These are phyloP conservation scores for Pseudozyma pruni DNA, from an alignment of 1,284 basidiomycete species.

Conservation along the genomic window DNA sequence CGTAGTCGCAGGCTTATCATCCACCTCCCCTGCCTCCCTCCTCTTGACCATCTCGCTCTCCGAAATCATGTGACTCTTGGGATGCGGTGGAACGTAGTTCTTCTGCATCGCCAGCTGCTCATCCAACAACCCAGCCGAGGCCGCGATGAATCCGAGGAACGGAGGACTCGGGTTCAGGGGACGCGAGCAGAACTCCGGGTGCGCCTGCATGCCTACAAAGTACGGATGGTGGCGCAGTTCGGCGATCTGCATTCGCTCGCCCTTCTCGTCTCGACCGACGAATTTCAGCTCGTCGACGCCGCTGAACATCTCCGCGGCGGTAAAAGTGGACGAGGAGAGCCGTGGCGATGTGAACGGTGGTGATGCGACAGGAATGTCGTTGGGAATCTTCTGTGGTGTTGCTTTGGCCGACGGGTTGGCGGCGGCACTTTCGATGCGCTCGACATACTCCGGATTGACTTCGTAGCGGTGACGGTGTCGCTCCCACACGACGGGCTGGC, in stretches of 20 bases:
- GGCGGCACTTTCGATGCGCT: conserved; percentile 73
- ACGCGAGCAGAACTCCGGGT: conserved; percentile 98
- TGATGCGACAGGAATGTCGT: conserved; percentile 33
- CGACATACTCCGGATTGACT: conserved; percentile 89
- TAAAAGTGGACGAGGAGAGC: conserved; percentile 14
- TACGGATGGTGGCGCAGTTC: conserved; percentile 91
- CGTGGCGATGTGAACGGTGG: conserved; percentile 39
- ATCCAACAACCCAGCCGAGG: conserved; percentile 78
- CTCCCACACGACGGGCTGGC: conserved; percentile 88
- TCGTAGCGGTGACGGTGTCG: conserved; percentile 97
- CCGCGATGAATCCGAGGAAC: conserved; percentile 95
- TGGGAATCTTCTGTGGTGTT: conserved; percentile 33
- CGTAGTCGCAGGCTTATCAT: conserved; percentile 50
- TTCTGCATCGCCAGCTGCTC: conserved; percentile 81
- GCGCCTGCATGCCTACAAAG: conserved; percentile 94
- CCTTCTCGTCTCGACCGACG: conserved; percentile 91
- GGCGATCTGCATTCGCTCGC: conserved; percentile 96
- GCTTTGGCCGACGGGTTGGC: conserved; percentile 31
- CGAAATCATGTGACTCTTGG: conserved; percentile 65
- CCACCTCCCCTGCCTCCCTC: conserved; percentile 39
- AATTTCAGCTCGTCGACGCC: conserved; percentile 71
- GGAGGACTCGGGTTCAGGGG: conserved; percentile 97
- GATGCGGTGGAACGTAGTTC: conserved; percentile 72
- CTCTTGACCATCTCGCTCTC: conserved; percentile 52
- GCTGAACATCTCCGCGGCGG: conserved; percentile 2